Evolutionary conservation across 2,329 filamentous ascomycete species (phyloP), one percentile per base, ranked within the genome.

Genomic region (Hypoxylon sp.): DNA sequence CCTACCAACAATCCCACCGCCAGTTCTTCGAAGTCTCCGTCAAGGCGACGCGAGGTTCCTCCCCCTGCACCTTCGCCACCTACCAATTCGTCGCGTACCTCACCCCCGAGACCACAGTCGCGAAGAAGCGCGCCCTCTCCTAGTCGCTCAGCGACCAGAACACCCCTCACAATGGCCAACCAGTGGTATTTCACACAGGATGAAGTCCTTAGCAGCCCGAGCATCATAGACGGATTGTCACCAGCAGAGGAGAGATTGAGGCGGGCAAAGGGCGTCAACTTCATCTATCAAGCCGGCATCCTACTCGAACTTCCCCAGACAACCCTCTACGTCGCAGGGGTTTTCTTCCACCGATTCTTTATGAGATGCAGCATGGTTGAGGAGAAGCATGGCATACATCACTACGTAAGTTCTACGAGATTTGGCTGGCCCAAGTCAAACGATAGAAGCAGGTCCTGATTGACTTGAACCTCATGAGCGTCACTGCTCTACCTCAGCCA

Each of bases 311-410:
- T 98, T 54, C 95, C 95, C 11, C 94, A 98, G 79, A 89, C 96
- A 62, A 98, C 96, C 0, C 85, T 99, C 46, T 94, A 92, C 80
- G 97, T 97, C 0, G 96, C 96, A 0, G 92, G 93, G 17, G 92
- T 97, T 47, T 98, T 97, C 83, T 94, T 99, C 79, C 95, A 99
- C 80, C 89, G 96, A 32, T 98, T 97, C 79, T 94, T 94, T 78
- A 98, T 98, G 93, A 91, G 94, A 70, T 90, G 87, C 76, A 95
- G 90, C 77, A 91, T 97, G 87, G 90, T 92, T 53, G 87, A 91
- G 74, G 88, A 91, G 75, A 92, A 89, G 70, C 87, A 86, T 68
- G 93, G 93, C 13, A 88, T 97, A 52, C 95, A 98, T 79, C 94
- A 97, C 74, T 98, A 97, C 77, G 92, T 97, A 81, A 81, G 88